Evolutionary conservation across 1,284 basidiomycete genomes (phyloP).

Genomic region (Pholiota adiposa): DNA sequence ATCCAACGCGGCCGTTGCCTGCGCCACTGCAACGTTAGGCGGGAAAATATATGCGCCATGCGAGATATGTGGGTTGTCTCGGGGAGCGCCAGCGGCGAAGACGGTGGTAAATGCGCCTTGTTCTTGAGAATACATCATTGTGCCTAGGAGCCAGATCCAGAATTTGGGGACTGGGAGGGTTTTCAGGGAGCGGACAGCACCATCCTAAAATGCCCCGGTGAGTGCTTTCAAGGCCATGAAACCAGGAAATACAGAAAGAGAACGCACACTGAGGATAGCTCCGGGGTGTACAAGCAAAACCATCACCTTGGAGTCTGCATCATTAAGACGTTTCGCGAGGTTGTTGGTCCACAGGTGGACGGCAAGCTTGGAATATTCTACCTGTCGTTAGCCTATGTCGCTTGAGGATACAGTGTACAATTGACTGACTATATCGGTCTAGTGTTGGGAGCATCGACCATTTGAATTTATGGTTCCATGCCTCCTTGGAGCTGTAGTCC

Average conservation of each 20-base stretch:
- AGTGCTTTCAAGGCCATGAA: not conserved
- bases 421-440: constrained; percentile 17
- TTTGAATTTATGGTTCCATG: constrained; percentile 21
- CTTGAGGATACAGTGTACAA: not conserved
- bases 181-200: constrained; percentile 24
- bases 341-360: constrained; percentile 22
- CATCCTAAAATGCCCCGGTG: constrained; percentile 20
- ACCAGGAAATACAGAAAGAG: not conserved
- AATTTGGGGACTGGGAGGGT: constrained; percentile 22
- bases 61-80: constrained; percentile 19
- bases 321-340: constrained; percentile 17
- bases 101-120: constrained; percentile 25
- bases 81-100: constrained; percentile 24
- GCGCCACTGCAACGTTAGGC: constrained; percentile 15
- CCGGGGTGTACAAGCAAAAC: constrained; percentile 19
- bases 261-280: constrained; percentile 19
- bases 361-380: constrained; percentile 21
- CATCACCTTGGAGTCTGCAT: constrained; percentile 14
- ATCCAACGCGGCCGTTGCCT: constrained; percentile 17
- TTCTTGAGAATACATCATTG: constrained; percentile 26
- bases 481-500: constrained; percentile 19
- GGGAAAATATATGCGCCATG: constrained; percentile 26
- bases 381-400: not conserved
- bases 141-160: constrained; percentile 27
- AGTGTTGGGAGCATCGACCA: constrained; percentile 17